Evolutionary conservation across 352 stramenopile species (phyloP).

Genomic region (Plasmopara viticola): DNA sequence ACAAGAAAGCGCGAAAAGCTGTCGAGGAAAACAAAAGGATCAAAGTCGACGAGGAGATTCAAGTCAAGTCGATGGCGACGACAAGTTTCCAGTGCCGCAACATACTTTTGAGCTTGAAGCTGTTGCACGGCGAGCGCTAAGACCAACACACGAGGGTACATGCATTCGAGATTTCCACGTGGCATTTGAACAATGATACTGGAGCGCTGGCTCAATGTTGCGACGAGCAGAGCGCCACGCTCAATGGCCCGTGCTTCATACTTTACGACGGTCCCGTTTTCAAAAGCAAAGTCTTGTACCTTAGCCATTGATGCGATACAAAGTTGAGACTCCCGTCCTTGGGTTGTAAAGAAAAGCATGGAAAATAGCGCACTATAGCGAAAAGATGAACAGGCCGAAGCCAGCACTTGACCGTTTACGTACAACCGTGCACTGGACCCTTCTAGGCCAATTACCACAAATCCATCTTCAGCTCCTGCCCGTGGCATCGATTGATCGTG

Average conservation of each 20-base stretch:
- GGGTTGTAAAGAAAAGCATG: conserved; percentile 57
- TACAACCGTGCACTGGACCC: conserved; percentile 37
- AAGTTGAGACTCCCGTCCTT: conserved; percentile 50
- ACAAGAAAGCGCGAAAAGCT: conserved; percentile 28
- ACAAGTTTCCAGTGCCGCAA: conserved; percentile 52
- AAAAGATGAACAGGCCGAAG: conserved; percentile 55
- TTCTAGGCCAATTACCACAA: conserved; percentile 37
- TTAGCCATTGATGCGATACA: conserved; percentile 32
- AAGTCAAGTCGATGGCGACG: conserved; percentile 75
- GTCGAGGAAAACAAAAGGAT: conserved; percentile 36
- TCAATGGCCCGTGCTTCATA: conserved; percentile 49
- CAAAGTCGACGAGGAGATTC: conserved; percentile 69
- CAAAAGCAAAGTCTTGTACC: conserved; percentile 8
- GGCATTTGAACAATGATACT: conserved; percentile 69
- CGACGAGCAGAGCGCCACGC: conserved; percentile 55
- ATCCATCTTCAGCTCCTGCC: neutral
- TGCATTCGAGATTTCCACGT: conserved; percentile 69
- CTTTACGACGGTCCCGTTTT: conserved; percentile 5
- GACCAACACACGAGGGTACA: conserved; percentile 54
- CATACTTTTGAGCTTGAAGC: conserved; percentile 36
- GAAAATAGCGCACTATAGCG: conserved; percentile 31
- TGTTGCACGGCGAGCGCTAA: conserved; percentile 39
- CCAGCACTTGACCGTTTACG: conserved; percentile 37
- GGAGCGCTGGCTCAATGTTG: conserved; percentile 40
- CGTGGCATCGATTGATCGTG: neutral